These are phyloP conservation scores for Vigna angularis DNA, from an alignment of 306 rosid genomes.

Conservation along the genomic window DNA sequence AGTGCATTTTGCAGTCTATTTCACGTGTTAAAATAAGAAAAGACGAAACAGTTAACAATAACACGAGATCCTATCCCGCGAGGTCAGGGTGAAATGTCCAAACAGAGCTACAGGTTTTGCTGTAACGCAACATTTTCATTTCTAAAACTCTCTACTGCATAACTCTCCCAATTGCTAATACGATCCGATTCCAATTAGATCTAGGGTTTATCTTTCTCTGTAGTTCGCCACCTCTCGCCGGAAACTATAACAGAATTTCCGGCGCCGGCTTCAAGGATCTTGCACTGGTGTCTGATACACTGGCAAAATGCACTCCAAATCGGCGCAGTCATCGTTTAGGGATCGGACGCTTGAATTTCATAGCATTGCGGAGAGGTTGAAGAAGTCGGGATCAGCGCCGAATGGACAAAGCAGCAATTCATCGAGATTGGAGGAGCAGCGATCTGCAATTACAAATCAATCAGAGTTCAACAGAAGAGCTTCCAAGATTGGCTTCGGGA, in stretches of 20 bases:
- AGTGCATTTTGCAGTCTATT: neutral
- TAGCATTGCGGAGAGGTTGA: constrained; percentile 75
- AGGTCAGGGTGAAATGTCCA: neutral
- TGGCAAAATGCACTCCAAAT: constrained; percentile 57
- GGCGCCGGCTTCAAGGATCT: constrained; percentile 51
- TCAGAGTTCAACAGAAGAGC: constrained; percentile 90
- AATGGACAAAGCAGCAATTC: constrained; percentile 58
- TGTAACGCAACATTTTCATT: constrained; percentile 2
- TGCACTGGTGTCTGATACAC: neutral
- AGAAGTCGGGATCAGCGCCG: constrained; percentile 59
- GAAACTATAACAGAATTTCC: neutral
- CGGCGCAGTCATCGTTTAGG: constrained; percentile 76
- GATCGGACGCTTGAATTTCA: constrained; percentile 90
- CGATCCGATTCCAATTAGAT: constrained; percentile 21
- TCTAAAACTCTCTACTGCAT: neutral
- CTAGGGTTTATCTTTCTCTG: constrained; percentile 24
- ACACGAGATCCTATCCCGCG: neutral
- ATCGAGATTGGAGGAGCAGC: constrained; percentile 77
- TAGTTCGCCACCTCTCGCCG: constrained; percentile 4
- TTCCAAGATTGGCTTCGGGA: constrained; percentile 87
- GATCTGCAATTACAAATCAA: constrained; percentile 69
- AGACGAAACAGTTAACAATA: neutral
- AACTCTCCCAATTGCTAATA: neutral
- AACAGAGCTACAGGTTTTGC: neutral
- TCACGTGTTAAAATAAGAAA: neutral